Evolutionary conservation across 768 basidiomycete genomes (phyloP).

Genomic region (Xerocomellus chrysenteron): DNA sequence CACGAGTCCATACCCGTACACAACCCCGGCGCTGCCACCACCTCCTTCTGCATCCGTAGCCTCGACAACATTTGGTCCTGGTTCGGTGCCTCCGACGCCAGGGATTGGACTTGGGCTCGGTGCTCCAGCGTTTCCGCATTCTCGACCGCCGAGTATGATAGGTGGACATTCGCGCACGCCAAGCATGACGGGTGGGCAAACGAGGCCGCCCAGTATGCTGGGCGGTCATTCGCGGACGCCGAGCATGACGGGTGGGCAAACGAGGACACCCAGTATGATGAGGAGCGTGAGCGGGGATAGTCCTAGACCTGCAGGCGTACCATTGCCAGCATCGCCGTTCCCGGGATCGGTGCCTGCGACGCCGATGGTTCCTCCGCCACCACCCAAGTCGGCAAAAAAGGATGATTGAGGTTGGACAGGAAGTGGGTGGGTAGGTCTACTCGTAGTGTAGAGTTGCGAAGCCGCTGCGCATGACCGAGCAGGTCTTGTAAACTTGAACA

Average conservation of each 20-base stretch:
- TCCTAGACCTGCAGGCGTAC: constrained; percentile 6
- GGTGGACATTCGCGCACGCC: constrained; percentile 20
- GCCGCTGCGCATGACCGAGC: neutral
- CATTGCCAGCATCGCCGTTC: constrained; percentile 25
- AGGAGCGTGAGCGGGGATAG: constrained; percentile 17
- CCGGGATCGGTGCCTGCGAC: constrained; percentile 15
- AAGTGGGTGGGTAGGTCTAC: no score
- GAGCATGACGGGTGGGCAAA: neutral
- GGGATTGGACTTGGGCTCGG: constrained; percentile 33
- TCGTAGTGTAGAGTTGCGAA: constrained; percentile 1
- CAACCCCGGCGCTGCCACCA: constrained; percentile 1
- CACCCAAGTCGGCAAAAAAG: constrained; percentile 23
- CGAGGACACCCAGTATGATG: neutral
- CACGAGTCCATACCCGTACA: constrained; percentile 29
- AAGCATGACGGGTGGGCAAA: constrained; percentile 21
- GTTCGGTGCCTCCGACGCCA: constrained; percentile 26
- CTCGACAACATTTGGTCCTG: constrained; percentile 35
- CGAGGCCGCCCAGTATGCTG: neutral
- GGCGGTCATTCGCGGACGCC: neutral
- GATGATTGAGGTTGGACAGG: constrained; percentile 21
- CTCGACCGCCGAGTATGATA: constrained; percentile 13
- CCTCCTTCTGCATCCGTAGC: constrained; percentile 14
- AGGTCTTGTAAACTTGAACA: neutral
- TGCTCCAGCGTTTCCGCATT: constrained; percentile 18
- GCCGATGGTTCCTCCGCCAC: constrained; percentile 22